Base-by-base conservation (phyloP, 2,329 filamentous ascomycete genomes). In the Colletotrichum falcatum region DNA sequence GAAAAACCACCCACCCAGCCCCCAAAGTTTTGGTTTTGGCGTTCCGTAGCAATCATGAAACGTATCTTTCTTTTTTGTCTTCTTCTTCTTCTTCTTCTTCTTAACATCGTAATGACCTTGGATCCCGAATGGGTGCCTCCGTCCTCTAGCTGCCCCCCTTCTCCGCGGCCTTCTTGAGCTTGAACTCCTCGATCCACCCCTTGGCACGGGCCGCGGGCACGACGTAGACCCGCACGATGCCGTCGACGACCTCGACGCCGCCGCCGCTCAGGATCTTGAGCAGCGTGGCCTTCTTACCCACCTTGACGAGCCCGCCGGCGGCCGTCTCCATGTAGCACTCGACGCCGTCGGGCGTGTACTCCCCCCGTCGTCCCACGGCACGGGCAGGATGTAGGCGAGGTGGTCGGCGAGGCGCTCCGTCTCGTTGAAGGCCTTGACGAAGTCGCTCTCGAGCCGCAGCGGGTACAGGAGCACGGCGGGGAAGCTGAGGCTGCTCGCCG, bases 321-420 rank as follows among this genome's bases (percentile, higher is more conserved):
- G 82, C 82, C 0, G 94, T 98, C 84, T 98, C 94, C 85, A 97
- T 92, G 80, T 94, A 98, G 77, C 94, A 96, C 75, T 97, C 94
- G 5, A 97, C 93, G 0, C 81, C 84, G 0, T 85, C 84, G 1
- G 86, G 75, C 0, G 83, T 87, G 80, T 97, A 98, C 76, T 90
- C 90, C 86, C 81, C 71, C 86, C 83, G 20, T 80, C 77, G 76
- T 98, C 96, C 96, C 96, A 99, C 16, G 94, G 94, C 76, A 94
- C 81, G 2, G 95, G 95, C 68, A 99, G 89, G 12, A 98, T 91
- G 77, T 98, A 97, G 4, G 86, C 85, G 60, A 99, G 84, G 80
- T 98, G 95, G 74, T 95, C 90, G 9, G 86, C 86, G 35, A 98
- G 84, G 20, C 87, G 87, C 75, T 96, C 90, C 70, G 87, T 89